phyloP scores from a whole-genome alignment of 768 basidiomycete species.

The Agrocybe praecox region DNA sequence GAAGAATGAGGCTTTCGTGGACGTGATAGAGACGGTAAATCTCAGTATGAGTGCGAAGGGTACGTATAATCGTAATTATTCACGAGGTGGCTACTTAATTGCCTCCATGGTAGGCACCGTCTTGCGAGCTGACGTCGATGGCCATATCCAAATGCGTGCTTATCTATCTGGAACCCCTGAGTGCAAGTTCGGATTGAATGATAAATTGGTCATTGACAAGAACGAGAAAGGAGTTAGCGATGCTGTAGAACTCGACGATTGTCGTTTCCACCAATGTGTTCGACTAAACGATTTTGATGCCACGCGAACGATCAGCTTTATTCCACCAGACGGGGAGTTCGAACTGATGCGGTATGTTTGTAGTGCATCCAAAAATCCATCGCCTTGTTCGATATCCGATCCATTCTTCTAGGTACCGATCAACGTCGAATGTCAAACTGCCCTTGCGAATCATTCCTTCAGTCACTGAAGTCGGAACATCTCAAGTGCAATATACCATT shows the following conservation, averaged over 20 bases:
- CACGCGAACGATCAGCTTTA: slow-evolving; percentile 91
- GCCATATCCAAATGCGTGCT: slow-evolving; percentile 97
- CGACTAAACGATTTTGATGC: slow-evolving; percentile 94
- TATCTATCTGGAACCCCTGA: slow-evolving; percentile 97
- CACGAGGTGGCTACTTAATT: not conserved
- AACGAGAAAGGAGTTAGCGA: slow-evolving; percentile 64
- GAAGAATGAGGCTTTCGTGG: slow-evolving; percentile 99
- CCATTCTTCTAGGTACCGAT: slow-evolving; percentile 71
- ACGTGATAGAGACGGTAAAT: slow-evolving; percentile 97
- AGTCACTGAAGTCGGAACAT: slow-evolving; percentile 90
- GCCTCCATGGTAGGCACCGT: slow-evolving; percentile 60
- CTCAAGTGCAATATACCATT: slow-evolving; percentile 88
- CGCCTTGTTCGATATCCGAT: not conserved
- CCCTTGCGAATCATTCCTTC: slow-evolving; percentile 90
- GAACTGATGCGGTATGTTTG: slow-evolving; percentile 88
- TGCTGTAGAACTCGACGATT: slow-evolving; percentile 96
- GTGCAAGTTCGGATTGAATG: slow-evolving; percentile 98
- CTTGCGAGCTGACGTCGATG: slow-evolving; percentile 95
- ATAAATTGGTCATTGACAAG: slow-evolving; percentile 97
- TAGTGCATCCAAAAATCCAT: not conserved
- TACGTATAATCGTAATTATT: slow-evolving; percentile 22
- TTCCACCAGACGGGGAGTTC: slow-evolving; percentile 98
- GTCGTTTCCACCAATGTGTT: slow-evolving; percentile 98
- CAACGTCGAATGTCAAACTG: slow-evolving; percentile 94
- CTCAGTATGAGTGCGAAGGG: slow-evolving; percentile 97